phyloP scores from a whole-genome alignment of 768 basidiomycete species.

The Phanerodontia chrysosporium region DNA sequence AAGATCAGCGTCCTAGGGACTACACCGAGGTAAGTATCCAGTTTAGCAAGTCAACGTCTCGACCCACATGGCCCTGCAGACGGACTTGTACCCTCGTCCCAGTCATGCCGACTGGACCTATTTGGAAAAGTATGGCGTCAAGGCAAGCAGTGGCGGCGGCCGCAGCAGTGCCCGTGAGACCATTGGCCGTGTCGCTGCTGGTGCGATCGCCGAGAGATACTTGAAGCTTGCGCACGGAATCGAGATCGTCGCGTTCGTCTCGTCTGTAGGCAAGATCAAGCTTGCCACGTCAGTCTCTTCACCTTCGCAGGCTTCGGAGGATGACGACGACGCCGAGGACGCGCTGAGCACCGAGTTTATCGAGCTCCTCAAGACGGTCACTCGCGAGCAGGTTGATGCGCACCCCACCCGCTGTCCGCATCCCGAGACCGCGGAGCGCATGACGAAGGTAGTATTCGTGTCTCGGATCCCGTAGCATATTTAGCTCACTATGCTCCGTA shows the following conservation, averaged over 20 bases:
- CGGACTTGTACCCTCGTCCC: constrained; percentile 94
- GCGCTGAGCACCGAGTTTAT: constrained; percentile 81
- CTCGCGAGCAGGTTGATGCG: constrained; percentile 85
- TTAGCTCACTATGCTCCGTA: constrained; percentile 35
- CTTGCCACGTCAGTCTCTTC: constrained; percentile 53
- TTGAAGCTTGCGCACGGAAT: constrained; percentile 82
- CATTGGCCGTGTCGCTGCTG: constrained; percentile 96
- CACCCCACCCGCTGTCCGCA: constrained; percentile 89
- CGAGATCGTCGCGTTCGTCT: constrained; percentile 96
- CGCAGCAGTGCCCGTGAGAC: constrained; percentile 95
- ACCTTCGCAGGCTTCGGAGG: constrained; percentile 37
- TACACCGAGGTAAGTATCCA: constrained; percentile 63
- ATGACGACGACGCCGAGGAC: constrained; percentile 64
- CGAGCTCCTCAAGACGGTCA: constrained; percentile 70
- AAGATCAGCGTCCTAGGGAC: constrained; percentile 98
- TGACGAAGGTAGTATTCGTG: constrained; percentile 89
- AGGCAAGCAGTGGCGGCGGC: constrained; percentile 96
- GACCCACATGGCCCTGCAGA: constrained; percentile 29
- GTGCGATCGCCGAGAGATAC: constrained; percentile 97
- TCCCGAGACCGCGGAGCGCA: constrained; percentile 78
- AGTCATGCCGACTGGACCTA: constrained; percentile 99
- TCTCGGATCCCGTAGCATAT: too few species aligned
- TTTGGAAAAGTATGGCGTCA: constrained; percentile 94
- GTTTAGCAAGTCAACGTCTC: neutral
- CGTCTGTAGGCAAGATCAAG: constrained; percentile 90